Base-by-base conservation (phyloP, 495 filamentous ascomycete genomes). In the Lichina pygmaea region DNA sequence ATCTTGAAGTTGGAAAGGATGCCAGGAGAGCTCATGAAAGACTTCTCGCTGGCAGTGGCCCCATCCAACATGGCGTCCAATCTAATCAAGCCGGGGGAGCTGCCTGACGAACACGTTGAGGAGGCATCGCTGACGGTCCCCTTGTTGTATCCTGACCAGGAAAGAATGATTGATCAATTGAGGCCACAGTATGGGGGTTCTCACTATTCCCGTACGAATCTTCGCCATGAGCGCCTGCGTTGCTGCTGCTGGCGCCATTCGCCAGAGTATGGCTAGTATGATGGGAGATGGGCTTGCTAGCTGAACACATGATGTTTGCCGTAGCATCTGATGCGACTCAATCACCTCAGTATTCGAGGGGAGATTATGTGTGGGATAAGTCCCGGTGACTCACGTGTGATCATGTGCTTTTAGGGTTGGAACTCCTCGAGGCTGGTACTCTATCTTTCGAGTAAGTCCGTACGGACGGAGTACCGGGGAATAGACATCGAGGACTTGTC, bases 1-100 rank as follows among this genome's bases (percentile, higher is more conserved):
- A 93, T 93, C 75, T 91, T 73, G 68, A 92, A 93, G 44, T 66
- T 66, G 54, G 66, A 75, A 54, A 89, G 70, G 60, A 92, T 93
- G 67, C 78, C 85, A 45, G 93, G 63, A 67, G 82, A 93, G 60
- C 46, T 54, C 53, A 55, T 49, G 53, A 52, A 47, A 49, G 48
- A 48, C 48, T 51, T 51, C 53, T 56, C 49, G 52, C 48, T 51
- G 52, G 53, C 54, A 56, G 56, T 53, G 54, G 11, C 2, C 36
- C 13, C 36, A 5, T 6, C 11, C 1, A 39, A 39, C 36, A 2
- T 39, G 36, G 10, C 36, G 36, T 39, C 36, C 13, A 15, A 11
- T 39, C 3, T 6, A 5, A 39, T 39, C 36, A 39, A 39, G 2
- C 36, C 36, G 36, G 36, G 13, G 13, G 6, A 15, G 13, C 6